Evolutionary conservation across 768 basidiomycete species (phyloP).

Genomic region (Trametes cingulata): DNA sequence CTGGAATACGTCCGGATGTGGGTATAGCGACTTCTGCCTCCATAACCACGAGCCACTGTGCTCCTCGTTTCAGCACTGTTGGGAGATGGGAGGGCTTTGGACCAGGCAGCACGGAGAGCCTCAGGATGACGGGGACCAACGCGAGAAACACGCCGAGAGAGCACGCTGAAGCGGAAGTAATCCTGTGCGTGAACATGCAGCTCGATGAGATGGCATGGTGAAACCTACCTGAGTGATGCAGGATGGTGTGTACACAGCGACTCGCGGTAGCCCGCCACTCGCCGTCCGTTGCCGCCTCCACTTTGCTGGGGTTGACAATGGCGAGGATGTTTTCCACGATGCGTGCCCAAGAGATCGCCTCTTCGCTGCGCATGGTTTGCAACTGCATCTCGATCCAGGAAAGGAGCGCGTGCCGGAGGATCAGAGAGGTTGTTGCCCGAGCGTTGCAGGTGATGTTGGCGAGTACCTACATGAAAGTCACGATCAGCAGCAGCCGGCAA

Average conservation of each 20-base stretch:
- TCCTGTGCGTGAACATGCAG: too few relatives aligned
- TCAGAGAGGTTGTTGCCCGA: conserved; percentile 68
- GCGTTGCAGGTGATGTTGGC: conserved; percentile 71
- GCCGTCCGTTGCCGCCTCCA: conserved; percentile 54
- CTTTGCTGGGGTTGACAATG: conserved; percentile 48
- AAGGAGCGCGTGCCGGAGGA: conserved; percentile 71
- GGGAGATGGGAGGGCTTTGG: background rate
- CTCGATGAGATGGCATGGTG: too few relatives aligned
- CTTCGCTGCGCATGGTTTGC: conserved; percentile 32
- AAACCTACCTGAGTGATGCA: conserved; percentile 34
- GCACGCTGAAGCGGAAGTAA: conserved; percentile 3
- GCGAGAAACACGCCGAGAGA: background rate
- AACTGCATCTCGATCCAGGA: conserved; percentile 85
- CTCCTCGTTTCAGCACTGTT: background rate
- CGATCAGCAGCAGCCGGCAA: conserved; percentile 1
- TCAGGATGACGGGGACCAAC: conserved; percentile 9
- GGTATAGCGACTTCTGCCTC: conserved; percentile 19
- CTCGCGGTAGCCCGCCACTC: conserved; percentile 62
- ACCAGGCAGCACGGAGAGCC: conserved; percentile 16
- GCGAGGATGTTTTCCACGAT: conserved; percentile 65
- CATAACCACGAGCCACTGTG: conserved; percentile 10
- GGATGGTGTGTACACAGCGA: conserved; percentile 49
- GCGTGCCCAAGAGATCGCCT: conserved; percentile 61
- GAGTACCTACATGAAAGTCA: conserved; percentile 51
- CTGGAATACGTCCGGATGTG: background rate